phyloP scores from a whole-genome alignment of 495 filamentous ascomycete species.

The Aspergillus asperescens region DNA sequence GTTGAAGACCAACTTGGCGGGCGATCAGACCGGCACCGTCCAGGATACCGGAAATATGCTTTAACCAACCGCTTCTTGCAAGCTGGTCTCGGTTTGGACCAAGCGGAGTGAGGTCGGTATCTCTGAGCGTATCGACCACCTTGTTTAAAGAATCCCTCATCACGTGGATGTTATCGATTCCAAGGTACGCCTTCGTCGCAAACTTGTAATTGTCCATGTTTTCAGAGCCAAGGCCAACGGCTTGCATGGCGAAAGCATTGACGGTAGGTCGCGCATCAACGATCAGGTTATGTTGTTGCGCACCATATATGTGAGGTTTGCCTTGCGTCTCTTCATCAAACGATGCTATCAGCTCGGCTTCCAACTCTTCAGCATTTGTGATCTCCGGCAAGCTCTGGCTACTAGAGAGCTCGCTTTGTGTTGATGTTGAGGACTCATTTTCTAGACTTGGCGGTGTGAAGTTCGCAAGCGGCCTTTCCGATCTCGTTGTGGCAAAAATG shows the following conservation, averaged over 20 bases:
- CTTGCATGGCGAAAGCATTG: slow-evolving; percentile 95
- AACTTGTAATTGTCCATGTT: slow-evolving; percentile 98
- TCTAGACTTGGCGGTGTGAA: slow-evolving; percentile 40
- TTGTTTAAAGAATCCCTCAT: slow-evolving; percentile 91
- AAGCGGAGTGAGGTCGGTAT: slow-evolving; percentile 80
- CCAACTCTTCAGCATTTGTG: slow-evolving; percentile 58
- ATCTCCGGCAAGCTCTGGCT: slow-evolving; percentile 39
- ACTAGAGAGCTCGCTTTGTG: slow-evolving; percentile 47
- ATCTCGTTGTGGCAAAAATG: slow-evolving; percentile 76
- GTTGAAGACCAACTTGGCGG: slow-evolving; percentile 80
- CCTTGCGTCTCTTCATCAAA: slow-evolving; percentile 36
- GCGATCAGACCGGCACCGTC: slow-evolving; percentile 82
- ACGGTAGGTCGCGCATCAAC: slow-evolving; percentile 94
- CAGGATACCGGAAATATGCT: slow-evolving; percentile 79
- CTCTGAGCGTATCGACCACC: slow-evolving; percentile 85
- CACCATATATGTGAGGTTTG: slow-evolving; percentile 70
- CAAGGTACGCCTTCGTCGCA: slow-evolving; percentile 88
- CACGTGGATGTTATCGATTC: slow-evolving; percentile 98
- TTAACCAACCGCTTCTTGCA: slow-evolving; percentile 81
- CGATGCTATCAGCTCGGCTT: slow-evolving; percentile 64
- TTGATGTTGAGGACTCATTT: slow-evolving; percentile 53
- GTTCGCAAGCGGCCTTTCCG: slow-evolving; percentile 42
- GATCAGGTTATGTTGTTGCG: slow-evolving; percentile 90
- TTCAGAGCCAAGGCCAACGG: slow-evolving; percentile 87
- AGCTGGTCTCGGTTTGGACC: slow-evolving; percentile 80